Base-by-base conservation (phyloP, 1,284 basidiomycete genomes). In the Ceratobasidium sp. region DNA sequence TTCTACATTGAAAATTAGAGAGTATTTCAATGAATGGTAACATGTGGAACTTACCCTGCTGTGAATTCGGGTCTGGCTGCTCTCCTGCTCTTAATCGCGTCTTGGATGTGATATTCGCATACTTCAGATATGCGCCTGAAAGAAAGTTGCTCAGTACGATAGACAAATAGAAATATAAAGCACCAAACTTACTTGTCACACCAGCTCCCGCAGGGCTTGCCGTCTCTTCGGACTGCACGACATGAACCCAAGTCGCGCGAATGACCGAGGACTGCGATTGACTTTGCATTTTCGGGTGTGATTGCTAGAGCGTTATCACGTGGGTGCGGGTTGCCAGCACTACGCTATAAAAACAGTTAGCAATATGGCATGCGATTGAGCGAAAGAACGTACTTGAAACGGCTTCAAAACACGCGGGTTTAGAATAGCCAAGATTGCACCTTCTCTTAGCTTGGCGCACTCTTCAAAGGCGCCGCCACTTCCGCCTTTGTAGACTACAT, bases 391-490 rank as follows among this genome's bases (percentile, higher is more conserved):
- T 73, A 94, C 95, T 81, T 92, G 89, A 75, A 91, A 89, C 14
- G 95, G 94, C 77, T 93, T 93, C 70, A 97, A 83, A 46, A 98
- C 87, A 73, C 87, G 88, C 0, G 97, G 96, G 79, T 97, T 98
- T 30, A 98, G 82, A 43, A 99, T 85, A 0, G 95, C 94, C 30
- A 99, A 84, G 1, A 98, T 93, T 57, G 94, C 91, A 0, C 97
- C 97, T 75, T 95, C 92, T 59, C 88, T 88, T 74, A 97, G 83
- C 79, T 93, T 94, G 73, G 92, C 90, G 82, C 87, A 85, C 75
- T 84, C 85, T 80, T 98, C 97, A 79, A 94, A 99, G 0, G 96
- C 96, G 6, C 97, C 96, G 1, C 89, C 88, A 75, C 94, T 96
- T 0, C 97, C 96, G 0, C 96, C 96, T 74, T 86, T 87, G 80